phyloP scores from a whole-genome alignment of 768 basidiomycete species.

The Leccinum disarticulatum region DNA sequence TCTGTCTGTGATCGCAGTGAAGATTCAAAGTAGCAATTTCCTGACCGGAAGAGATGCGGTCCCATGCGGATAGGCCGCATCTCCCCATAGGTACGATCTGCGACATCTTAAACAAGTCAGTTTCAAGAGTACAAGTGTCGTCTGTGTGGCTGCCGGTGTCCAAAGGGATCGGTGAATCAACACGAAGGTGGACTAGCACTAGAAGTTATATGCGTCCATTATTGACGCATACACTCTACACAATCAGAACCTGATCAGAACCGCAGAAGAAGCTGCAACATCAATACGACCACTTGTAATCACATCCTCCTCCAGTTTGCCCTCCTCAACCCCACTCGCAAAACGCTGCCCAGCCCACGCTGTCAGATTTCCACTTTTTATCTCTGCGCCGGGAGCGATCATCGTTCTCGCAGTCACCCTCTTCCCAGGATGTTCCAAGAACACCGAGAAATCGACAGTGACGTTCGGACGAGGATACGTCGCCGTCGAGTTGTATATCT shows the following conservation, averaged over 20 bases:
- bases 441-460: constrained; percentile 48
- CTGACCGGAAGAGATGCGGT: too few relatives aligned
- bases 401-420: constrained; percentile 40
- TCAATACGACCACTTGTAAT: constrained; percentile 34
- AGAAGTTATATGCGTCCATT: background rate
- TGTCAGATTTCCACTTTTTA: constrained; percentile 42
- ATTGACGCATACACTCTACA: background rate
- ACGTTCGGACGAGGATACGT: constrained; percentile 39
- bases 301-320: constrained; percentile 40
- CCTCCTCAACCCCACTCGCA: constrained; percentile 37
- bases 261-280: constrained; percentile 40
- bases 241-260: constrained; percentile 29
- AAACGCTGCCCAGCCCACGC: constrained; percentile 54
- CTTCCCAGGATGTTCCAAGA: constrained; percentile 29
- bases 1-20: too few relatives aligned
- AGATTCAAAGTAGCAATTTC: too few relatives aligned
- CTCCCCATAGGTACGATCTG: too few relatives aligned
- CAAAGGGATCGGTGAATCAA: background rate
- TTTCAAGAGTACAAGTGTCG: background rate
- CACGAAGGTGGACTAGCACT: background rate
- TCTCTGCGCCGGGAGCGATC: constrained; percentile 49
- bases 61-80: too few relatives aligned
- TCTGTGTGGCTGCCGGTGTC: background rate
- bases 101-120: background rate
- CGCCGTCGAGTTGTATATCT: constrained; percentile 52